Conservation (phyloP, 345 rosid genomes). For the Lepidium aucheri region DNA sequence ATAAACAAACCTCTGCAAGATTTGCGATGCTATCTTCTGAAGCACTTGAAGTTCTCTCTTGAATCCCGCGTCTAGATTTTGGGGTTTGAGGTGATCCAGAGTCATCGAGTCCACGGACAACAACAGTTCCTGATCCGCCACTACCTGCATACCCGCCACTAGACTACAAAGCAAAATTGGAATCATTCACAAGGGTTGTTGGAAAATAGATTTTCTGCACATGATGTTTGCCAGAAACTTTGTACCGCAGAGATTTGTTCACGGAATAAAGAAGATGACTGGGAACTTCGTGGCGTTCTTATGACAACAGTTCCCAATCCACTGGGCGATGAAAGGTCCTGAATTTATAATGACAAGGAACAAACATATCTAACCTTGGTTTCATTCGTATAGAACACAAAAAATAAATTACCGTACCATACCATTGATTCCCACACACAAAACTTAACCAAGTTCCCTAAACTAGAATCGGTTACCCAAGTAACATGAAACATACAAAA, state of each 20-base stretch:
- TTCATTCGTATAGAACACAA: neutral
- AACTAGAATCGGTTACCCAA: neutral
- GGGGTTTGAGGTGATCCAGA: slow-evolving; percentile 75
- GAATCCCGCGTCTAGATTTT: slow-evolving; percentile 76
- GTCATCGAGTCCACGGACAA: slow-evolving; percentile 73
- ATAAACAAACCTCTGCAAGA: slow-evolving; percentile 62
- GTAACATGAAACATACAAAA: neutral
- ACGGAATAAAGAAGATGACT: slow-evolving; percentile 40
- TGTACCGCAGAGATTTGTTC: slow-evolving; percentile 56
- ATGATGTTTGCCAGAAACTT: slow-evolving; percentile 4
- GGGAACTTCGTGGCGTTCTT: slow-evolving; percentile 65
- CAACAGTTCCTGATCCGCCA: slow-evolving; percentile 88
- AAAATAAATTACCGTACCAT: neutral
- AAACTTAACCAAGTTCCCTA: neutral
- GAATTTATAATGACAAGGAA: slow-evolving; percentile 20
- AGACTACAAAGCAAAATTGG: slow-evolving; percentile 52
- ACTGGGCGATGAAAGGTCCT: slow-evolving; percentile 61
- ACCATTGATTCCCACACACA: neutral
- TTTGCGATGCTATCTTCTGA: slow-evolving; percentile 84
- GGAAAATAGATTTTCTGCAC: neutral
- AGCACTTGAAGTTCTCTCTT: slow-evolving; percentile 76
- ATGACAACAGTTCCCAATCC: slow-evolving; percentile 86
- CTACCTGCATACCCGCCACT: slow-evolving; percentile 41
- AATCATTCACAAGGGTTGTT: slow-evolving; percentile 15
- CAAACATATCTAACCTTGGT: neutral